Conservation (phyloP, 352 stramenopile species). For the Pythium apleroticum region DNA sequence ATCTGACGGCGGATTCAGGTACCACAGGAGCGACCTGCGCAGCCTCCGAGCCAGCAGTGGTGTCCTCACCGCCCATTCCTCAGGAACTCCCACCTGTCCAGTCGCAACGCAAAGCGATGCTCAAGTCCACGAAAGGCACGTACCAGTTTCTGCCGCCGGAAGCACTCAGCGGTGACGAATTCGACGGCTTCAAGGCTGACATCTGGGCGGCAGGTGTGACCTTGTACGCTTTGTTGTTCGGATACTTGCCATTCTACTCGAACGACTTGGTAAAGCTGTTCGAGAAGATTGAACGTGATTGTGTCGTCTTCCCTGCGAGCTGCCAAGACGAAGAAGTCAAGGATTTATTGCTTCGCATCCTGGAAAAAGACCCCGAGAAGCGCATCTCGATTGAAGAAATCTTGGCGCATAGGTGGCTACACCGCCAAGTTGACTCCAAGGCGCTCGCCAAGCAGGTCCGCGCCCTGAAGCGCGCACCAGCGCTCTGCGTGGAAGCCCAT, state of each 20-base stretch:
- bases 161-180: slow-evolving; percentile 60
- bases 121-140: slow-evolving; percentile 73
- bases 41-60: background rate
- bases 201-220: slow-evolving; percentile 92
- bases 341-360: slow-evolving; percentile 64
- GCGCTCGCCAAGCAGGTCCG: slow-evolving; percentile 42
- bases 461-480: slow-evolving; percentile 37
- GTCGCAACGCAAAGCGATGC: slow-evolving; percentile 32
- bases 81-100: background rate
- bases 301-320: slow-evolving; percentile 43
- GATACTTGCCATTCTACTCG: slow-evolving; percentile 88
- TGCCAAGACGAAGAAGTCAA: slow-evolving; percentile 56
- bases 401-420: slow-evolving; percentile 69
- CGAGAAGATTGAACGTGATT: slow-evolving; percentile 83
- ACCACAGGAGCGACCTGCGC: background rate
- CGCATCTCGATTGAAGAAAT: slow-evolving; percentile 70
- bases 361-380: slow-evolving; percentile 76
- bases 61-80: no score
- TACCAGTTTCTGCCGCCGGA: slow-evolving; percentile 78
- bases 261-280: slow-evolving; percentile 85
- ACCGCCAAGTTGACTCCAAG: slow-evolving; percentile 59
- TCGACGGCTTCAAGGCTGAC: slow-evolving; percentile 85
- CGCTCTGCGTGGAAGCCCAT: slow-evolving; percentile 41
- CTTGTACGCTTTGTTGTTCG: slow-evolving; percentile 88
- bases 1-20: slow-evolving; percentile 31